Conservation (phyloP, 2,329 filamentous ascomycete species). For the Torrubiellomyces zombiae region DNA sequence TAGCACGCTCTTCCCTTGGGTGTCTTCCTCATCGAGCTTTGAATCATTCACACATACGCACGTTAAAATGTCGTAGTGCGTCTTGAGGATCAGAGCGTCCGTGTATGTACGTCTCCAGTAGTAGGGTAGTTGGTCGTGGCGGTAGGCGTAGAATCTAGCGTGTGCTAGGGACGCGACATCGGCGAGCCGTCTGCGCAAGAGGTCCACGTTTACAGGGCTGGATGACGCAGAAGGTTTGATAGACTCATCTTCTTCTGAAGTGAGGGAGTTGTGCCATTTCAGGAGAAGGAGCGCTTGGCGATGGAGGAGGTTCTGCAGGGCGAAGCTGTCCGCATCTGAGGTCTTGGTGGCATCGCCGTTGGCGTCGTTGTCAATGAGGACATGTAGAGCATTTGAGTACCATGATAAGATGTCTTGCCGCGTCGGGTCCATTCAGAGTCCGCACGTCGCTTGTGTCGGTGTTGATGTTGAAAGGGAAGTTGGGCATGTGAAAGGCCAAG, state of each 20-base stretch:
- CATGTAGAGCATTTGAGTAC: slow-evolving; percentile 10
- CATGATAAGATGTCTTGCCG: slow-evolving; percentile 9
- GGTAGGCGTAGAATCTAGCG: slow-evolving; percentile 52
- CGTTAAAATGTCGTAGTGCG: slow-evolving; percentile 20
- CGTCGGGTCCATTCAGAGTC: slow-evolving; percentile 8
- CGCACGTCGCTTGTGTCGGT: not conserved
- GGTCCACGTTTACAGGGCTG: slow-evolving; percentile 5
- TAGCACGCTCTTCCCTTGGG: no score
- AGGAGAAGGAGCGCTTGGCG: slow-evolving; percentile 13
- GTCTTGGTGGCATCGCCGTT: not conserved
- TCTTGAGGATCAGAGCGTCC: slow-evolving; percentile 50
- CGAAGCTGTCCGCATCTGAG: slow-evolving; percentile 4
- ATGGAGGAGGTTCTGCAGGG: slow-evolving; percentile 11
- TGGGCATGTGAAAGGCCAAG: no score
- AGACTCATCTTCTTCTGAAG: not conserved
- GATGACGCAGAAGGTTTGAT: not conserved
- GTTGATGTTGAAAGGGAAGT: not conserved
- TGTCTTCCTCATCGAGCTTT: slow-evolving; percentile 6
- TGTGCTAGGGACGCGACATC: slow-evolving; percentile 44
- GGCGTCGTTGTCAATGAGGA: slow-evolving; percentile 4
- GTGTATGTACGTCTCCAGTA: slow-evolving; percentile 59
- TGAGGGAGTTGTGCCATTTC: slow-evolving; percentile 8
- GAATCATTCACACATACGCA: slow-evolving; percentile 1
- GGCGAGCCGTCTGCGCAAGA: slow-evolving; percentile 27
- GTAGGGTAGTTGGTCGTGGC: slow-evolving; percentile 46